These are phyloP conservation scores for Protomyces pachydermus DNA, from an alignment of 1,139 yeast species.

Conservation along the genomic window DNA sequence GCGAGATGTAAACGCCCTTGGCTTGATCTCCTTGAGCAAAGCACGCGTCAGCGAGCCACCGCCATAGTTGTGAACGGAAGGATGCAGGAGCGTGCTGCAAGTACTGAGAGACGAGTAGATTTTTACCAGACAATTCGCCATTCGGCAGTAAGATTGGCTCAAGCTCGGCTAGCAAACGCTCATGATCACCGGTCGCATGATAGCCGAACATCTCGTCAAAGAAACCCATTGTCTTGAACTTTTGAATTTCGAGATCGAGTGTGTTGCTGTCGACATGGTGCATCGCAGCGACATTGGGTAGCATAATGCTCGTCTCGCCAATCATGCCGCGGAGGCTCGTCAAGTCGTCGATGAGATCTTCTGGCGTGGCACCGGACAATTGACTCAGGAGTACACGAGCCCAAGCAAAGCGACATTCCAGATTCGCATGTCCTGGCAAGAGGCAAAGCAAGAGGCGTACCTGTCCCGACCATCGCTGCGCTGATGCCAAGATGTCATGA, in stretches of 20 bases:
- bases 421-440: slow-evolving; percentile 32
- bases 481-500: not conserved
- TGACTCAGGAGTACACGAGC: slow-evolving; percentile 42
- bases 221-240: slow-evolving; percentile 59
- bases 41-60: slow-evolving; percentile 61
- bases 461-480: slow-evolving; percentile 12
- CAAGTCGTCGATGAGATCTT: slow-evolving; percentile 33
- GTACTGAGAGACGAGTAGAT: slow-evolving; percentile 41
- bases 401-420: slow-evolving; percentile 44
- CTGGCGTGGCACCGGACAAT: slow-evolving; percentile 38
- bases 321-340: slow-evolving; percentile 27
- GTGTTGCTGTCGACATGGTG: slow-evolving; percentile 52
- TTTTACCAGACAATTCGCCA: slow-evolving; percentile 31
- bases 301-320: not conserved
- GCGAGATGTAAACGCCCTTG: not conserved
- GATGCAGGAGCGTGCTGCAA: slow-evolving; percentile 60
- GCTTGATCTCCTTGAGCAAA: slow-evolving; percentile 39
- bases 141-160: slow-evolving; percentile 50
- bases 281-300: slow-evolving; percentile 50
- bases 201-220: slow-evolving; percentile 55
- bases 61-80: slow-evolving; percentile 71
- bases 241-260: slow-evolving; percentile 59
- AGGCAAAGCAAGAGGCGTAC: slow-evolving; percentile 34
- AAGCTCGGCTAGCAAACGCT: slow-evolving; percentile 50
- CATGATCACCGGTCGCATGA: slow-evolving; percentile 39